phyloP scores from a whole-genome alignment of 805 yeast genomes.

The Metschnikowia cerradonensis region DNA sequence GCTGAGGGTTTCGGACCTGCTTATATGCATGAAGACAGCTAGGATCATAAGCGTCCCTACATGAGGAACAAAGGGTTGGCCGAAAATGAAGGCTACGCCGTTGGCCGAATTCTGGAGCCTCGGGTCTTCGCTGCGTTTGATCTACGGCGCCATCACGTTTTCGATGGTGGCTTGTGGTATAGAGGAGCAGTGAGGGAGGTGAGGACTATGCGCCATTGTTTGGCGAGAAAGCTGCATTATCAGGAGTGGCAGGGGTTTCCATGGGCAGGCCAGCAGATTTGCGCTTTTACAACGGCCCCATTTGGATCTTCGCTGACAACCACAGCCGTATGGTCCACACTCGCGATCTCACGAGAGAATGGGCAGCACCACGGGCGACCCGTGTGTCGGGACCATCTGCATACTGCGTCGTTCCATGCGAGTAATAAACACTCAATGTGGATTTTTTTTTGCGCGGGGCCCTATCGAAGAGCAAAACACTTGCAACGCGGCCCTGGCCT shows the following conservation, averaged over 20 bases:
- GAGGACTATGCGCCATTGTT: neutral
- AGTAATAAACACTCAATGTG: neutral
- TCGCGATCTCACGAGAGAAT: neutral
- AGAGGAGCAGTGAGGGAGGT: neutral
- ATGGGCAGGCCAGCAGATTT: neutral
- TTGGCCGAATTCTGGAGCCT: neutral
- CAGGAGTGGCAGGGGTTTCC: too few relatives aligned
- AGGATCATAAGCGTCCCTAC: neutral
- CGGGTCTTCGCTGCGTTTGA: too few relatives aligned
- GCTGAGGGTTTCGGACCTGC: neutral
- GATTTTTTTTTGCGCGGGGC: neutral
- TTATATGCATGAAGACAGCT: conserved; percentile 1
- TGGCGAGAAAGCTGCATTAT: neutral
- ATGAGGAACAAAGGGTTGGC: neutral
- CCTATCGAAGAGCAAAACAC: neutral
- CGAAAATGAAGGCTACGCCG: neutral
- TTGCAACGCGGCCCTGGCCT: neutral
- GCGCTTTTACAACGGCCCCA: neutral
- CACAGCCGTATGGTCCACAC: neutral
- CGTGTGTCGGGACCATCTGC: neutral
- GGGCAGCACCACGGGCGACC: neutral
- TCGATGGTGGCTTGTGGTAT: neutral
- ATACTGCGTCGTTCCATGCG: conserved; percentile 1
- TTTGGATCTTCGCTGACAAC: neutral
- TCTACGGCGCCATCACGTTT: neutral